phyloP scores from a whole-genome alignment of 2,329 filamentous ascomycete species.

The Neonectria faginata region DNA sequence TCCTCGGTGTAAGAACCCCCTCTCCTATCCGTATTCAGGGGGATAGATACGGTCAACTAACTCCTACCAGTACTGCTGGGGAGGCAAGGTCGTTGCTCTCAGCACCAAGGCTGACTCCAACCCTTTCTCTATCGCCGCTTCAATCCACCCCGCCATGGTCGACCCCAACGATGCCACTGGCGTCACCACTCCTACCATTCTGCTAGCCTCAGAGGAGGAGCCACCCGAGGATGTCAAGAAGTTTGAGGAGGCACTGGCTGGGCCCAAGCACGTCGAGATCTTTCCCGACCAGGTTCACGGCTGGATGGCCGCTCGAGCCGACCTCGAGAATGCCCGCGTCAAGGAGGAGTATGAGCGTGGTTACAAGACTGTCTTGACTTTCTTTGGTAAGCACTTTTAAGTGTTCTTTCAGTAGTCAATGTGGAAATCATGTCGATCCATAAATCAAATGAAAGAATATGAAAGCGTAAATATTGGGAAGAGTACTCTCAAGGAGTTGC shows the following conservation, averaged over 20 bases:
- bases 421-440: neutral
- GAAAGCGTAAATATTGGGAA: neutral
- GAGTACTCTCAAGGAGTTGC: neutral
- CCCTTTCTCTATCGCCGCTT: slow-evolving; percentile 66
- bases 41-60: neutral
- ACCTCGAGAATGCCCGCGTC: slow-evolving; percentile 67
- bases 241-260: slow-evolving; percentile 65
- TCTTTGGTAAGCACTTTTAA: slow-evolving; percentile 66
- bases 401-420: neutral
- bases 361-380: slow-evolving; percentile 69
- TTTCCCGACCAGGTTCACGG: slow-evolving; percentile 77
- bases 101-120: slow-evolving; percentile 62
- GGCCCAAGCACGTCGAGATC: slow-evolving; percentile 71
- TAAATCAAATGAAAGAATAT: slow-evolving; percentile 25
- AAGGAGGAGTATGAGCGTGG: slow-evolving; percentile 72
- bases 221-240: slow-evolving; percentile 64
- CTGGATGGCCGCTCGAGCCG: slow-evolving; percentile 77
- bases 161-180: slow-evolving; percentile 69
- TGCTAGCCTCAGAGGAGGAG: slow-evolving; percentile 77
- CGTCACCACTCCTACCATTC: slow-evolving; percentile 70
- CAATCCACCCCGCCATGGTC: slow-evolving; percentile 72
- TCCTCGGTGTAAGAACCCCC: slow-evolving; percentile 64
- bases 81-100: slow-evolving; percentile 73
- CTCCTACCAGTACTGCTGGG: slow-evolving; percentile 71
- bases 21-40: slow-evolving; percentile 18